Evolutionary conservation across 2,329 filamentous ascomycete genomes (phyloP).

Genomic region (Leptographium procerum): DNA sequence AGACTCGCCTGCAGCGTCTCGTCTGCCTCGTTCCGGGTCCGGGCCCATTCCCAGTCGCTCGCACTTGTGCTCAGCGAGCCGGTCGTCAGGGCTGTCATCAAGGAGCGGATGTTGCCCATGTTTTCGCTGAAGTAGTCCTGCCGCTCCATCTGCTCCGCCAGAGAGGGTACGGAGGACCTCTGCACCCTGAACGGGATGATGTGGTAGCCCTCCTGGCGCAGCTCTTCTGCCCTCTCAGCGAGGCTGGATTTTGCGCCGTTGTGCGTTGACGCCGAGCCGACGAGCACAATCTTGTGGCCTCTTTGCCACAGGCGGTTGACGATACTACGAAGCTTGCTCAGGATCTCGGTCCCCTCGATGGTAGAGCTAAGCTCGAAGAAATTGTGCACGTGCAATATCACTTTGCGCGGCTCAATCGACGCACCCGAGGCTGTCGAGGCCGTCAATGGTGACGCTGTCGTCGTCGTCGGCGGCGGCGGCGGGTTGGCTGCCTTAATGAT

Average conservation of each 20-base stretch:
- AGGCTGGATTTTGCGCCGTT: constrained; percentile 28
- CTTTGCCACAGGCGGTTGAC: constrained; percentile 61
- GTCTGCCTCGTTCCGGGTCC: background rate
- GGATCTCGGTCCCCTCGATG: constrained; percentile 54
- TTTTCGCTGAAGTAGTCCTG: constrained; percentile 34
- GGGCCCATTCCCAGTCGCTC: constrained; percentile 5
- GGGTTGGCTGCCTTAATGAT: constrained; percentile 38
- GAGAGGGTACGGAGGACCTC: constrained; percentile 4
- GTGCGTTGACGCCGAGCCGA: constrained; percentile 60
- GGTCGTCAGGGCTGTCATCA: constrained; percentile 28
- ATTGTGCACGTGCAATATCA: constrained; percentile 72
- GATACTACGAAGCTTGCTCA: constrained; percentile 57
- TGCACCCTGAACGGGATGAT: constrained; percentile 17
- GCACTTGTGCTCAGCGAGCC: constrained; percentile 10
- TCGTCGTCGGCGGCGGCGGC: constrained; percentile 15
- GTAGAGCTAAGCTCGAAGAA: constrained; percentile 66
- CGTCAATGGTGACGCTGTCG: background rate
- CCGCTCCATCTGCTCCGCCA: constrained; percentile 11
- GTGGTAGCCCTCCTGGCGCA: constrained; percentile 21
- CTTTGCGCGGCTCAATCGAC: constrained; percentile 17
- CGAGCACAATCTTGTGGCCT: constrained; percentile 61
- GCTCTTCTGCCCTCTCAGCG: constrained; percentile 18
- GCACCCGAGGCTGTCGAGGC: too few species aligned
- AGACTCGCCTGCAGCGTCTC: constrained; percentile 3
- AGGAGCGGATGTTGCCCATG: constrained; percentile 32